Evolutionary conservation across 805 yeast species (phyloP), one percentile per base, ranked within the genome.

Genomic region (Metschnikowia matae): DNA sequence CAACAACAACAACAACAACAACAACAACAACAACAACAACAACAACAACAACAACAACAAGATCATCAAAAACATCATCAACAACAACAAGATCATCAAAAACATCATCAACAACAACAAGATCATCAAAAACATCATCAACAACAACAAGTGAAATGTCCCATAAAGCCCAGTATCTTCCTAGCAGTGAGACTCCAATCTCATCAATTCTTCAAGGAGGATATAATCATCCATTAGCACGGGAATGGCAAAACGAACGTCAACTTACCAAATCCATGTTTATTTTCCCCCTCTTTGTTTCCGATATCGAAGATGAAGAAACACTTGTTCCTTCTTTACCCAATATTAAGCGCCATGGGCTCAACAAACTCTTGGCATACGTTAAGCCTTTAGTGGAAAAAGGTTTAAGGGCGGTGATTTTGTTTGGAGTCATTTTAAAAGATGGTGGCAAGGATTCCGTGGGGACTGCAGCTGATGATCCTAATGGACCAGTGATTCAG

Each of bases 381-480:
- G 87, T 94, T 14, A 77, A 64, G 35, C 69, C 80, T 0, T 75
- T 94, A 43, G 86, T 92, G 10, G 76, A 71, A 3, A 91, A 91
- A 63, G 99, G 99, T 1, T 75, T 94, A 43, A 76, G 79, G 54
- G 78, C 97, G 0, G 98, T 94, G 10, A 85, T 94, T 50, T 71
- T 94, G 51, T 94, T 94, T 68, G 99, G 99, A 40, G 97, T 94
- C 6, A 92, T 96, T 15, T 65, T 88, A 58, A 81, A 81, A 49
- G 83, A 78, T 1, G 89, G 86, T 6, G 80, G 71, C 44, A 94
- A 94, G 62, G 99, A 94, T 66, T 75, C 79, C 6, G 75, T 73
- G 33, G 99, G 97, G 7, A 81, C 96, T 1, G 80, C 89, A 42
- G 99, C 99, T 1, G 98, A 94, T 67, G 96, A 90, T 67, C 96